Evolutionary conservation across 192 early-diverging fungal genomes (phyloP), one percentile per base, ranked within the genome.

Genomic region (Coemansia sp.): DNA sequence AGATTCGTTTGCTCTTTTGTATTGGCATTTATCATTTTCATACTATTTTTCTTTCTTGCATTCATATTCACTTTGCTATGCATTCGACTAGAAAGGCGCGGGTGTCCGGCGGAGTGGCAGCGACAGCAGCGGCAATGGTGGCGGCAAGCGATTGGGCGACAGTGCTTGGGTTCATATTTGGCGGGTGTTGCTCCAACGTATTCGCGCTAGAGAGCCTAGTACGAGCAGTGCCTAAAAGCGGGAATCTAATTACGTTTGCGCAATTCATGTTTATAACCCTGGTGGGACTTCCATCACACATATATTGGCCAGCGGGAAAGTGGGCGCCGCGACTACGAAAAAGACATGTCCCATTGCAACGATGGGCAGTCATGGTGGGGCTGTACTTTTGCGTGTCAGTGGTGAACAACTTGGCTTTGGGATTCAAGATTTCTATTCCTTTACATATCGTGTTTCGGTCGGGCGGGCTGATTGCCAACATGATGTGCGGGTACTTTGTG

Each of bases 361-460:
- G 84, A 3, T 95, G 91, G 91, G 11, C 84, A 23, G 63, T 80
- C 6, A 86, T 91, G 58, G 93, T 95, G 1, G 59, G 79, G 21
- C 49, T 93, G 60, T 93, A 90, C 53, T 91, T 89, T 57, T 65
- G 70, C 4, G 86, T 88, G 6, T 91, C 90, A 0, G 80, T 90
- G 4, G 65, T 92, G 45, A 93, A 93, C 58, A 95, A 95, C 60
- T 65, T 83, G 61, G 86, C 91, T 0, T 75, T 93, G 8, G 88
- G 85, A 4, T 92, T 82, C 63, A 72, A 80, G 25, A 89, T 95
- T 29, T 83, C 91, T 17, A 86, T 95, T 30, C 93, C 93, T 11
- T 42, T 95, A 47, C 91, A 95, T 64, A 95, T 95, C 42, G 87
- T 95, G 27, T 95, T 95, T 61, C 76, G 93, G 19, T 89, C 86